Evolutionary conservation across 2,329 filamentous ascomycete species (phyloP).

Genomic region (Alternaria sp.): DNA sequence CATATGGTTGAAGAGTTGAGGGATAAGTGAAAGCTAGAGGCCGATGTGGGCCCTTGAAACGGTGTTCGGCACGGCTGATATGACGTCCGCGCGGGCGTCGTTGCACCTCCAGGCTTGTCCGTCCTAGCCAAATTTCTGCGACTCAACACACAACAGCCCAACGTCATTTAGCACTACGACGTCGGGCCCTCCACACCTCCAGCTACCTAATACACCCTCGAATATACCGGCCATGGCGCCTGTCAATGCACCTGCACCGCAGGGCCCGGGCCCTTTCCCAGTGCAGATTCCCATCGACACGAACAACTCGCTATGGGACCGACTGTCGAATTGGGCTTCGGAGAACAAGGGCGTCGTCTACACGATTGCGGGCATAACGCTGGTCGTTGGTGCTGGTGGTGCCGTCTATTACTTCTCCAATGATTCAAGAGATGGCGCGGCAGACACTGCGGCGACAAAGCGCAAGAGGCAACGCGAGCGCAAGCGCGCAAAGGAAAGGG

Average conservation of each 20-base stretch:
- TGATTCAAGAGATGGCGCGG: constrained; percentile 56
- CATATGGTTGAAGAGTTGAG: too few relatives aligned
- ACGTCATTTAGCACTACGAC: constrained; percentile 28
- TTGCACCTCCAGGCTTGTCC: constrained; percentile 14
- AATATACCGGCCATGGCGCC: constrained; percentile 40
- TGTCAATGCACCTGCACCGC: constrained; percentile 39
- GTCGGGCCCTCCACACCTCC: constrained; percentile 8
- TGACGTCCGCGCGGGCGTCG: constrained; percentile 8
- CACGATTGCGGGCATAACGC: constrained; percentile 91
- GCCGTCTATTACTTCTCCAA: constrained; percentile 85
- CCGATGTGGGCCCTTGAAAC: not conserved
- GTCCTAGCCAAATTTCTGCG: constrained; percentile 28
- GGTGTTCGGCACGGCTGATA: not conserved
- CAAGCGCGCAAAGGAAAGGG: constrained; percentile 82
- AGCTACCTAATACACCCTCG: constrained; percentile 15
- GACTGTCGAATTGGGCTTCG: constrained; percentile 87
- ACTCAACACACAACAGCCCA: constrained; percentile 23
- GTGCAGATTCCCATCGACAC: constrained; percentile 48
- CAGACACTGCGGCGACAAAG: constrained; percentile 55
- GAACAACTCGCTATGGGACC: constrained; percentile 80
- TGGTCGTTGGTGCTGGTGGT: constrained; percentile 89
- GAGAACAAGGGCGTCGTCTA: constrained; percentile 97
- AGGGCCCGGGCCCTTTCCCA: constrained; percentile 48
- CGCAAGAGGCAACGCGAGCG: constrained; percentile 90
- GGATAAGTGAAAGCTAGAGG: too few relatives aligned